Evolutionary conservation across 768 basidiomycete species (phyloP), one percentile per base, ranked within the genome.

Genomic region (Rhodocollybia butyracea): DNA sequence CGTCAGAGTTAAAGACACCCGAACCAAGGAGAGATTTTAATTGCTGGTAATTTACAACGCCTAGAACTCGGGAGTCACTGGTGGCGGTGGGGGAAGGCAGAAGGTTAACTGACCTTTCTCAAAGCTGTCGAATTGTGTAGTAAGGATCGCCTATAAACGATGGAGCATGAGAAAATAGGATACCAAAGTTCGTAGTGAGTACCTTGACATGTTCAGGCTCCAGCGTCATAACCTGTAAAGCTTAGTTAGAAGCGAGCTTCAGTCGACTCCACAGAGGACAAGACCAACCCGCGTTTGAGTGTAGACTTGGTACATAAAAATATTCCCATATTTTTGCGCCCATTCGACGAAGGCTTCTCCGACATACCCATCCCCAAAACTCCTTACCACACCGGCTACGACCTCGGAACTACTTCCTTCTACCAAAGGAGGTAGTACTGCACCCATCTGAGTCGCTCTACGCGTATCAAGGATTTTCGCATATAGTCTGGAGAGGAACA

Each of bases 1-100:
- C 80, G 61, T 83, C 81, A 2, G 80, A 74, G 57, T 79, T 82
- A 66, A 86, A 85, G 0, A 86, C 82, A 0, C 85, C 85, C 4
- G 74, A 74, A 17, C 84, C 84, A 5, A 85, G 68, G 3, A 83
- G 48, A 21, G 63, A 46, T 42, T 64, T 55, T 56, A 66, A 56
- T 41, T 55, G 59, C 15, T 61, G 41, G 50, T 56, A 59, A 11
- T 60, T 51, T 3, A 51, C 54, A 6, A 60, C 52, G 17, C 64
- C 65, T 63, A 50, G 21, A 57, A 42, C n/a, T 8, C 39, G 6
- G 39, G 34, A 8, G n/a, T 17, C 34, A 11, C n/a, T 17, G n/a
- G 34, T 36, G n/a, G 11, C n/a, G 12, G n/a, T 17, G 11, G 12
- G n/a, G 34, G n/a, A 36, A 36, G 34, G 12, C 34, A 12, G 34